These are phyloP conservation scores for Rhododendron vialii DNA, from an alignment of 148 eudicot genomes.

Conservation along the genomic window DNA sequence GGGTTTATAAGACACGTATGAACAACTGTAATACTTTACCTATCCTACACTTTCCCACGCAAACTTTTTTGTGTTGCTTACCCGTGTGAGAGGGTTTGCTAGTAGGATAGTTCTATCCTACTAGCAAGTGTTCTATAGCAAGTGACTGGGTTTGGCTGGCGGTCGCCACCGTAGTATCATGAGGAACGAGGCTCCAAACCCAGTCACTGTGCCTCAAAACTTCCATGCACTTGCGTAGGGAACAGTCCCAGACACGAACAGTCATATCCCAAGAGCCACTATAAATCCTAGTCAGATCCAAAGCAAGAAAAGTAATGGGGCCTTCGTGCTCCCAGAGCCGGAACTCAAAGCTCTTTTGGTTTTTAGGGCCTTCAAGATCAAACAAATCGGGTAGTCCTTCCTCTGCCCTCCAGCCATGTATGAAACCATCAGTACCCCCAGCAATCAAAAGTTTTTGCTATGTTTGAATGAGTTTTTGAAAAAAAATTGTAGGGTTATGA, in stretches of 20 bases:
- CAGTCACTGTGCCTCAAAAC: constrained; percentile 83
- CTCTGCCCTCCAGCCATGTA: constrained; percentile 83
- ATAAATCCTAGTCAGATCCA: constrained; percentile 65
- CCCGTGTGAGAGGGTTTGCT: no score
- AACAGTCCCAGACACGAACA: constrained; percentile 80
- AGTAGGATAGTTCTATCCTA: no score
- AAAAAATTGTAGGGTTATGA: no score
- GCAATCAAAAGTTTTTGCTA: constrained; percentile 42
- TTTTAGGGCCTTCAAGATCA: constrained; percentile 49
- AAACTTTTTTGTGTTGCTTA: no score
- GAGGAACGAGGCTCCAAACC: constrained; percentile 88
- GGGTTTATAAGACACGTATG: no score
- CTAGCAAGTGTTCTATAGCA: no score
- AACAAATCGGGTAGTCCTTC: constrained; percentile 71
- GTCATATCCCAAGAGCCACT: constrained; percentile 99
- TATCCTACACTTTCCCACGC: no score
- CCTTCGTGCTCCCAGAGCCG: constrained; percentile 90
- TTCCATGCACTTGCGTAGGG: constrained; percentile 46
- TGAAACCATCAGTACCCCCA: constrained; percentile 86
- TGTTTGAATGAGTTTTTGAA: no score
- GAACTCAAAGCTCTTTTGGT: constrained; percentile 44
- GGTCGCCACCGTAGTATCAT: constrained; percentile 62
- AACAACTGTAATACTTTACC: no score
- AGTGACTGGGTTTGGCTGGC: constrained; percentile 1
- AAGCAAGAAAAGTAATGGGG: constrained; percentile 70